Conservation (phyloP, 2,329 filamentous ascomycete genomes). For the Fonsecaea pedrosoi region DNA sequence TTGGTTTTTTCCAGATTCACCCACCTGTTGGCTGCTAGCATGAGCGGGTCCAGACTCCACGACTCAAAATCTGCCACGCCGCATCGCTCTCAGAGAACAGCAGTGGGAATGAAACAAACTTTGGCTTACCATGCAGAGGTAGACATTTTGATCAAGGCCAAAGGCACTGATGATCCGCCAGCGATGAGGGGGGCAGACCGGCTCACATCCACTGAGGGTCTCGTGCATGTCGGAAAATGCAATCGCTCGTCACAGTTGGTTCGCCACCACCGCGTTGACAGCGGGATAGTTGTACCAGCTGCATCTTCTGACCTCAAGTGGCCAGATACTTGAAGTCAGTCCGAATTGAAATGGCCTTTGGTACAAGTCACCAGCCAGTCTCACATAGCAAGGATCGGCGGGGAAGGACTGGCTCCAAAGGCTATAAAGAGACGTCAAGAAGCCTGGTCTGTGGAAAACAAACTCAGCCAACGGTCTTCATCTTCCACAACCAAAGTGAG, state of each 20-base stretch:
- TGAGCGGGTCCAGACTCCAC: slow-evolving; percentile 24
- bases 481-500: neutral
- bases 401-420: neutral
- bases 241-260: slow-evolving; percentile 5
- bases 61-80: slow-evolving; percentile 31
- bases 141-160: slow-evolving; percentile 9
- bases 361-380: slow-evolving; percentile 21
- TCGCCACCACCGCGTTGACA: slow-evolving; percentile 25
- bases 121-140: slow-evolving; percentile 11
- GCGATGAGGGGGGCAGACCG: slow-evolving; percentile 11
- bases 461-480: neutral
- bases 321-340: slow-evolving; percentile 6
- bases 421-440: slow-evolving; percentile 7
- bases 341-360: slow-evolving; percentile 23
- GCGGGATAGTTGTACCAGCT: slow-evolving; percentile 11
- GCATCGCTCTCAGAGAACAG: slow-evolving; percentile 5
- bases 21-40: slow-evolving; percentile 12
- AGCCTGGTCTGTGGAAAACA: neutral
- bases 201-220: slow-evolving; percentile 20
- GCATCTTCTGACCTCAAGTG: slow-evolving; percentile 17
- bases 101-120: slow-evolving; percentile 16
- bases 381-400: slow-evolving; percentile 26
- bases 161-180: slow-evolving; percentile 6
- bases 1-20: slow-evolving; percentile 16
- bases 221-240: slow-evolving; percentile 24